Evolutionary conservation across 2,329 filamentous ascomycete species (phyloP), one percentile per base, ranked within the genome.

Genomic region (Ceratocystis destructans): DNA sequence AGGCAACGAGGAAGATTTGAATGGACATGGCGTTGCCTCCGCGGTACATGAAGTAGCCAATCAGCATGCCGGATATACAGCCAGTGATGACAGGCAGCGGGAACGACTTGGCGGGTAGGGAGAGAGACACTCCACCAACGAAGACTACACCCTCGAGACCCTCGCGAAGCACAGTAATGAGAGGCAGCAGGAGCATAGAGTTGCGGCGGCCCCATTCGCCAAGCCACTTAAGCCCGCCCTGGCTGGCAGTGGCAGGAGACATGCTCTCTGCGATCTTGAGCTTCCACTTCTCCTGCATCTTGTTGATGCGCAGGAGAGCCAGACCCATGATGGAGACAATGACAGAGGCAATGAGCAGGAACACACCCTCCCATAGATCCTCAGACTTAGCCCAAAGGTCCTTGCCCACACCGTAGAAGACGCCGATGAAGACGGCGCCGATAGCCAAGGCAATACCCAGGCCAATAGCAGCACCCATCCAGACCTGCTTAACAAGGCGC

Each of bases 121-220:
- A 82, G 33, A 92, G 80, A 3, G 85, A 84, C 3, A 92, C 88
- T 37, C 89, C 89, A 45, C 87, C 87, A 61, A 92, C 83, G 75
- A 90, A 92, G n/a, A 92, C 80, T 15, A 92, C 83, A 0, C 86
- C 87, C 72, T 92, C 89, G 15, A 92, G 80, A 3, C 88, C 89
- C 73, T 92, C 89, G 25, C 89, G 79, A 20, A 92, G 76, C 5
- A 90, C 86, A 0, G 89, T 93, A 72, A 93, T 81, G 74, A 92
- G 90, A 0, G 89, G 89, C 53, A 93, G 78, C 53, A 89, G 74
- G 72, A 91, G 90, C 82, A 92, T 87, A 68, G 84, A 84, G 71
- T 92, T 89, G 73, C 87, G 89, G 74, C 88, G 83, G 15, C 79
- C 78, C 78, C 82, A 88, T 53, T 75, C 74, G 20, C 82, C 77